These are phyloP conservation scores for Debaryomyces psychrophilus DNA, from an alignment of 1,139 yeast species.

Conservation along the genomic window DNA sequence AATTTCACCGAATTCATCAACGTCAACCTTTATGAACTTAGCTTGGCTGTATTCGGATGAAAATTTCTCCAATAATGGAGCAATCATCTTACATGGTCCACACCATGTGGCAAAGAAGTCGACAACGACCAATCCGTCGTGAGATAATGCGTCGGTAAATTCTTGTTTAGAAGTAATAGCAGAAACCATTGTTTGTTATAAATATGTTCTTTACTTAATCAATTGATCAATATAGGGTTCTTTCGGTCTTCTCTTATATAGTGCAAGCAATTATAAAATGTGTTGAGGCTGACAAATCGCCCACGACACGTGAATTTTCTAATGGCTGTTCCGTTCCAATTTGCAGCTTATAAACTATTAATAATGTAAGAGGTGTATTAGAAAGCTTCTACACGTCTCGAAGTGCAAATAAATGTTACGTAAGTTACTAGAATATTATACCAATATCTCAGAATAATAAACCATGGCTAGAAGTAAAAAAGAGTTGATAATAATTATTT, in stretches of 20 bases:
- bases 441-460: not conserved
- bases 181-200: constrained; percentile 38
- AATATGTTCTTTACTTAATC: not conserved
- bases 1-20: constrained; percentile 73
- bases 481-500: not conserved
- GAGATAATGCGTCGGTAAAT: constrained; percentile 59
- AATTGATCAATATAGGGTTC: constrained; percentile 2
- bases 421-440: not conserved
- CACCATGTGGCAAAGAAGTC: constrained; percentile 94
- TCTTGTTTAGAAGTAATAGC: constrained; percentile 53
- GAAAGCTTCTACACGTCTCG: not conserved
- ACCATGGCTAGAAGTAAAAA: no score
- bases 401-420: no score
- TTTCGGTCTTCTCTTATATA: not conserved
- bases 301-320: not conserved
- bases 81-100: constrained; percentile 88
- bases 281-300: not conserved
- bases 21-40: constrained; percentile 82
- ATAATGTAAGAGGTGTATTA: not conserved
- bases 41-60: constrained; percentile 50
- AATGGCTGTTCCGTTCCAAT: not conserved
- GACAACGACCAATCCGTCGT: constrained; percentile 68
- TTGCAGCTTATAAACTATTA: not conserved
- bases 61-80: constrained; percentile 75
- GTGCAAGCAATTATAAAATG: not conserved